Base-by-base conservation (phyloP, 2,329 filamentous ascomycete species). In the Xylariaceae sp. region DNA sequence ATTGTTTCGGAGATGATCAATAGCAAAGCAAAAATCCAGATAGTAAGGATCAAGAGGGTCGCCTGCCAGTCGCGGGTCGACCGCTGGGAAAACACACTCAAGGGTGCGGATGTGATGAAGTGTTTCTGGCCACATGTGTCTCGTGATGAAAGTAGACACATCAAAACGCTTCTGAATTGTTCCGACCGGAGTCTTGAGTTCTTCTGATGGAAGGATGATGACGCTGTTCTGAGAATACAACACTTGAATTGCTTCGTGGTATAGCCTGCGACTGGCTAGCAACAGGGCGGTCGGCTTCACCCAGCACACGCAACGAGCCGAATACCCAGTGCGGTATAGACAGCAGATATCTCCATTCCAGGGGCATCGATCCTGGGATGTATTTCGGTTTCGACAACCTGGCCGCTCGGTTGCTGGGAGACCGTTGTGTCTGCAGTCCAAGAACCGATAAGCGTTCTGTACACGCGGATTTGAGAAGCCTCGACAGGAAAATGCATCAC, bases 101-200 rank as follows among this genome's bases (percentile, higher is more conserved):
- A 54, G 12, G 12, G 39, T 43, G 40, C 51, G 48, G 11, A 57
- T 17, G 45, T 51, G 19, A 17, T 36, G 48, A 18, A 57, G 54
- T 12, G 48, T 45, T 16, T 47, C 48, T 14, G 54, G 51, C 54
- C 54, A 57, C 54, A 51, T 56, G 19, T 56, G 51, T 44, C 54
- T 48, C 28, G 54, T 57, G 18, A 57, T 51, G 48, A 57, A 57
- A 33, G 18, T 39, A 19, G 54, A 48, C 3, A 49, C 46, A 42
- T 57, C 54, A n/a, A 57, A 43, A 12, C 54, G 54, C 33, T 16
- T 46, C 28, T n/a, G 33, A 33, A 13, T 42, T n/a, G 43, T 2
- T 5, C 9, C 5, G 9, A 51, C 7, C 28, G 42, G 31, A 11
- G 44, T 34, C 13, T 40, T 47, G 28, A 44, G 18, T 7, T 33